Percentiles rank a stretch among this genome's conserved stretches.
Conservation (phyloP, 169 alveolate genomes). For the Babesia microti region DNA sequence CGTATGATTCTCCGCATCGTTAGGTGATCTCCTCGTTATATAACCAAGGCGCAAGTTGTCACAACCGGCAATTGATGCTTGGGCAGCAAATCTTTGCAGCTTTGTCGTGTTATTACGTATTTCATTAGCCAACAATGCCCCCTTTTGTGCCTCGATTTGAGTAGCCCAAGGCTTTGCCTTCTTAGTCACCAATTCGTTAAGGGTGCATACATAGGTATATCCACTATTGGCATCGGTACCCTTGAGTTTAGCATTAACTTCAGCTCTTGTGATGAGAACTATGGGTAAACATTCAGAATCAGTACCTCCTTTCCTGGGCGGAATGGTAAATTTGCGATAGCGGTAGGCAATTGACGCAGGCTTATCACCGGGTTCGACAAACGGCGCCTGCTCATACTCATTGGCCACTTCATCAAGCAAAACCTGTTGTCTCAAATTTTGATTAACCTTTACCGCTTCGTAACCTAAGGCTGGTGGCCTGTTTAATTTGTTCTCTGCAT, state of each 20-base stretch:
- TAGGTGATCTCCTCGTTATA: constrained; percentile 67
- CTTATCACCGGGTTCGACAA: constrained; percentile 56
- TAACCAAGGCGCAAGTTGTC: constrained; percentile 72
- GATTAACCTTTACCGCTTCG: constrained; percentile 79
- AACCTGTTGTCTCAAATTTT: constrained; percentile 71
- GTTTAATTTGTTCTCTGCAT: constrained; percentile 72
- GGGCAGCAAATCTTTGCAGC: constrained; percentile 73
- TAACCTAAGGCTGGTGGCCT: constrained; percentile 75
- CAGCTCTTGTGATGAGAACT: constrained; percentile 58
- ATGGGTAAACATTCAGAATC: constrained; percentile 32
- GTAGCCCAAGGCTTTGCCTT: constrained; percentile 72
- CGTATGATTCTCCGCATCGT: constrained; percentile 70
- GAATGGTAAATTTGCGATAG: constrained; percentile 68
- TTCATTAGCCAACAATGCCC: constrained; percentile 75
- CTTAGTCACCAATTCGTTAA: constrained; percentile 68
- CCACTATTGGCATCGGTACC: constrained; percentile 44
- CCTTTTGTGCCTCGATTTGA: constrained; percentile 74
- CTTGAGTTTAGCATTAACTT: constrained; percentile 57
- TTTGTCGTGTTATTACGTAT: constrained; percentile 76
- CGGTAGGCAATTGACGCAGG: constrained; percentile 72
- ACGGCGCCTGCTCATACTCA: constrained; percentile 53
- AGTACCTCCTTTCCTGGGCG: constrained; percentile 53
- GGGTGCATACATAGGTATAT: constrained; percentile 67
- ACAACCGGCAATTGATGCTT: constrained; percentile 78
- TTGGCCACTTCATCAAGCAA: constrained; percentile 51